Evolutionary conservation across 2,329 filamentous ascomycete genomes (phyloP).

Genomic region (Plectosphaerella plurivora): DNA sequence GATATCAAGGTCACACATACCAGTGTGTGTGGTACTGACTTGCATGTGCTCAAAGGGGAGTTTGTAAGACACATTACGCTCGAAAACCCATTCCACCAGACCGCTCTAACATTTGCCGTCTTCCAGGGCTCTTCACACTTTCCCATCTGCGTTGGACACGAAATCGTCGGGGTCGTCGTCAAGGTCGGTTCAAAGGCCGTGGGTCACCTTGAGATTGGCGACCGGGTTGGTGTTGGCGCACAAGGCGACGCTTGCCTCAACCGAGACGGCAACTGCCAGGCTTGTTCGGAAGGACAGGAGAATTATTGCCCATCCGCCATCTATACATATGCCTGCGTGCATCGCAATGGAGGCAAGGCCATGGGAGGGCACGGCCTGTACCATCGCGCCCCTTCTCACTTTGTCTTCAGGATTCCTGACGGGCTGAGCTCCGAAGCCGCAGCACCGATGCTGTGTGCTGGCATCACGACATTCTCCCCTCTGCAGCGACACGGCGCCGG

Average conservation of each 20-base stretch:
- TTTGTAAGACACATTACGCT: too few relatives aligned
- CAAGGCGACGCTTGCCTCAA: slow-evolving; percentile 59
- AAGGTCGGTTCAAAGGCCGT: slow-evolving; percentile 64
- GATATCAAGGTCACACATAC: slow-evolving; percentile 84
- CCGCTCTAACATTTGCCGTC: slow-evolving; percentile 60
- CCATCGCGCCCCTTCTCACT: slow-evolving; percentile 33
- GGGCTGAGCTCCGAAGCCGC: slow-evolving; percentile 1
- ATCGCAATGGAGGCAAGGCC: slow-evolving; percentile 58
- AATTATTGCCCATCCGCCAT: slow-evolving; percentile 61
- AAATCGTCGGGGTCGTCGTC: slow-evolving; percentile 66
- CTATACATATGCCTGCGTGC: slow-evolving; percentile 55
- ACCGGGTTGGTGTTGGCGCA: slow-evolving; percentile 66
- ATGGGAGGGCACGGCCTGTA: slow-evolving; percentile 60
- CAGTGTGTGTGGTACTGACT: slow-evolving; percentile 69
- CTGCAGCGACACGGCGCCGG: slow-evolving; percentile 14
- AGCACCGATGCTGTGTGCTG: slow-evolving; percentile 12
- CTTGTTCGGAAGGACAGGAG: slow-evolving; percentile 63
- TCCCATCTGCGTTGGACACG: slow-evolving; percentile 19
- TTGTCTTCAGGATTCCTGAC: slow-evolving; percentile 24
- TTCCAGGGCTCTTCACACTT: slow-evolving; percentile 50
- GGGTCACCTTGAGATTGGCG: slow-evolving; percentile 52
- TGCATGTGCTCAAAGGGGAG: slow-evolving; percentile 66
- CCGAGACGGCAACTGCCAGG: slow-evolving; percentile 42
- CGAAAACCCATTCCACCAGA: too few relatives aligned
- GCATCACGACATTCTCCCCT: slow-evolving; percentile 18